Evolutionary conservation across 2,329 filamentous ascomycete genomes (phyloP).

Genomic region (Colletotrichum siamense): DNA sequence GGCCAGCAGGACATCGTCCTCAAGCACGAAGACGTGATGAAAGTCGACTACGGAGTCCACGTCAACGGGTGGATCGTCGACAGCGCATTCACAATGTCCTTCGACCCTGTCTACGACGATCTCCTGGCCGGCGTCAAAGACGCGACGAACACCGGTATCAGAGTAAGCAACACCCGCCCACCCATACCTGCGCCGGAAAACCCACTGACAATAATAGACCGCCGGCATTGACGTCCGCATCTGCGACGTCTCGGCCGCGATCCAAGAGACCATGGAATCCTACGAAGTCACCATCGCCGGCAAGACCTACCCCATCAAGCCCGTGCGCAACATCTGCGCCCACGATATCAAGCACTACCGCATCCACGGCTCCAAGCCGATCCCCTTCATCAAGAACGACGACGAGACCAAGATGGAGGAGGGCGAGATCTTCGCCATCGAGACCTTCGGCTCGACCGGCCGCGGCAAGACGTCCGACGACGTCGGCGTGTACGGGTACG

Average conservation of each 20-base stretch:
- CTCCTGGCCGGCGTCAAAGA: slow-evolving; percentile 75
- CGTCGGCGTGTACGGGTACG: slow-evolving; percentile 65
- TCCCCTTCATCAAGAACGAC: slow-evolving; percentile 88
- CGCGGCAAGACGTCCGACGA: slow-evolving; percentile 88
- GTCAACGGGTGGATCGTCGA: slow-evolving; percentile 82
- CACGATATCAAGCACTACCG: slow-evolving; percentile 89
- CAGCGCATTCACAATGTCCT: slow-evolving; percentile 80
- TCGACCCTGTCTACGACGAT: slow-evolving; percentile 77
- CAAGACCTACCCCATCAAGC: slow-evolving; percentile 79
- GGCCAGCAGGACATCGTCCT: slow-evolving; percentile 78
- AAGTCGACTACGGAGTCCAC: slow-evolving; percentile 83
- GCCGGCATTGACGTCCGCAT: slow-evolving; percentile 92
- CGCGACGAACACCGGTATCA: slow-evolving; percentile 85
- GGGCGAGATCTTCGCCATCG: slow-evolving; percentile 92
- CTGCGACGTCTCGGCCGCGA: slow-evolving; percentile 81
- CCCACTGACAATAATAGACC: background rate
- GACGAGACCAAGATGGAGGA: slow-evolving; percentile 98
- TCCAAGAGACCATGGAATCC: slow-evolving; percentile 93
- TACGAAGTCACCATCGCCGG: slow-evolving; percentile 88
- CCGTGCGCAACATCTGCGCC: slow-evolving; percentile 85
- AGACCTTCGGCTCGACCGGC: slow-evolving; percentile 94
- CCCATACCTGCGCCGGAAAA: fast-evolving
- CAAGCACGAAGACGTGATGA: slow-evolving; percentile 77
- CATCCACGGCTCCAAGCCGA: slow-evolving; percentile 92
- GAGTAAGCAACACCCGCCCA: slow-evolving; percentile 34